These are phyloP conservation scores for Eucalyptus sideroxylon DNA, from an alignment of 345 rosid species.

Conservation along the genomic window DNA sequence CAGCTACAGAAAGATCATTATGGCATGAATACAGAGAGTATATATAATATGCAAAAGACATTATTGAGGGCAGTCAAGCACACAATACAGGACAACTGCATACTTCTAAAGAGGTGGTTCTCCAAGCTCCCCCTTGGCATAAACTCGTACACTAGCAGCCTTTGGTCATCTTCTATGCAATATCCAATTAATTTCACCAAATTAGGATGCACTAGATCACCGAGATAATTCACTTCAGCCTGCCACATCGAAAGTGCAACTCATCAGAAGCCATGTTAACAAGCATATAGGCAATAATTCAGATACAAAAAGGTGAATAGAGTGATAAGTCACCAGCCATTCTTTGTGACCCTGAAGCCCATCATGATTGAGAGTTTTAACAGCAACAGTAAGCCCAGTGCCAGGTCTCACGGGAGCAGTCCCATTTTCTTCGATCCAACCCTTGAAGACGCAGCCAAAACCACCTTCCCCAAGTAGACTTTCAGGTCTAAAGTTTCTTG, in stretches of 20 bases:
- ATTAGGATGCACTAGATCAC: slow-evolving; percentile 46
- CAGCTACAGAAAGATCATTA: not conserved
- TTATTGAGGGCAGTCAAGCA: not conserved
- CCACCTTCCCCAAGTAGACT: slow-evolving; percentile 99
- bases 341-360: slow-evolving; percentile 99
- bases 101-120: slow-evolving; percentile 44
- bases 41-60: not conserved
- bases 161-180: slow-evolving; percentile 47
- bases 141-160: slow-evolving; percentile 38
- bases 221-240: slow-evolving; percentile 71
- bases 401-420: slow-evolving; percentile 98
- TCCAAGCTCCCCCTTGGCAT: slow-evolving; percentile 52
- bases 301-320: not conserved
- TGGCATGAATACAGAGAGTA: not conserved
- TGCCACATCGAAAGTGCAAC: slow-evolving; percentile 14
- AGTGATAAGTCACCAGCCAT: slow-evolving; percentile 61
- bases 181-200: slow-evolving; percentile 43
- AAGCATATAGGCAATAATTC: not conserved
- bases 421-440: slow-evolving; percentile 97
- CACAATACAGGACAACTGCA: not conserved
- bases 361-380: slow-evolving; percentile 94
- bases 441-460: slow-evolving; percentile 94
- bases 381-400: slow-evolving; percentile 94
- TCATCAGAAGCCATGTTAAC: not conserved
- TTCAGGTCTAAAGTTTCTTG: slow-evolving; percentile 93